phyloP scores from a whole-genome alignment of 306 rosid genomes.

The Pterocarpus santalinus region DNA sequence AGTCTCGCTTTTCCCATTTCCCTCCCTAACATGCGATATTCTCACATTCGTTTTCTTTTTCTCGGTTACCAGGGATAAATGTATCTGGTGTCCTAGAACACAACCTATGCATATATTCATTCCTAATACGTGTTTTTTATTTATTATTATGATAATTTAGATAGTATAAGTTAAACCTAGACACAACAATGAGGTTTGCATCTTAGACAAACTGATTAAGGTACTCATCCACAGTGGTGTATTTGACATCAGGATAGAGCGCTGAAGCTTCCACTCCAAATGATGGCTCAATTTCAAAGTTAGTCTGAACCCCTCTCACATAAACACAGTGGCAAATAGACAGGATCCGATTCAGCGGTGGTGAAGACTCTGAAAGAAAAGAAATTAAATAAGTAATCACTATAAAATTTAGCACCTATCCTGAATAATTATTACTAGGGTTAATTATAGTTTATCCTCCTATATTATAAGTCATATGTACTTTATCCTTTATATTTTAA shows the following conservation, averaged over 20 bases:
- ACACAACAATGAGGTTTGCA: not conserved
- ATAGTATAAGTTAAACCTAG: not conserved
- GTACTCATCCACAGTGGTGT: constrained; percentile 73
- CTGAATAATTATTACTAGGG: not conserved
- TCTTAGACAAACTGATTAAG: constrained; percentile 63
- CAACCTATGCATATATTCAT: no score
- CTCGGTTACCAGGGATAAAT: no score
- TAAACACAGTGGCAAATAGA: constrained; percentile 59
- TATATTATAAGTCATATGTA: no score
- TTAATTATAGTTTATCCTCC: no score
- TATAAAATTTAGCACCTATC: not conserved
- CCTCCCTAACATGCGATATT: no score
- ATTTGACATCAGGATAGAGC: constrained; percentile 74
- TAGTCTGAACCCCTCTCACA: constrained; percentile 68
- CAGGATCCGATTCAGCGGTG: constrained; percentile 49
- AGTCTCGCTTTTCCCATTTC: no score
- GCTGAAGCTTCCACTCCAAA: constrained; percentile 78
- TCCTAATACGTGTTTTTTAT: not conserved
- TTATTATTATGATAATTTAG: constrained; percentile 8
- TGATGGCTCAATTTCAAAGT: constrained; percentile 69
- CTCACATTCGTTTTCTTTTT: no score
- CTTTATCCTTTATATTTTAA: no score
- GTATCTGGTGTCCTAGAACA: no score
- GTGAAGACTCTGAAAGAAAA: constrained; percentile 54
- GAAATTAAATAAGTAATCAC: not conserved